Evolutionary conservation across 331 rosid species (phyloP).

Genomic region (Arachis monticola): DNA sequence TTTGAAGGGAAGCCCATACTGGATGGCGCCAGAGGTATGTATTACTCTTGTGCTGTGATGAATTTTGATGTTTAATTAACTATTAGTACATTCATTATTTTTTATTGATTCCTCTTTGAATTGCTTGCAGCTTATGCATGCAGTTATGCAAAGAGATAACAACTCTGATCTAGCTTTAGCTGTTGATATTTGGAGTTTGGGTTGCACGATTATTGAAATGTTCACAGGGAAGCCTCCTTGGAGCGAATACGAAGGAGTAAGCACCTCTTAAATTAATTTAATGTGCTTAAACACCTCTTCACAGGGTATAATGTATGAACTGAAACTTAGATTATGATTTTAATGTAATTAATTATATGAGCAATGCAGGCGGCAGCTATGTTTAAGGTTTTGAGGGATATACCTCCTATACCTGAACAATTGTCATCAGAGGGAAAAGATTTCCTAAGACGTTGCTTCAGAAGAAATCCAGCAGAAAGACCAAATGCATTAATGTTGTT

Average conservation of each 20-base stretch:
- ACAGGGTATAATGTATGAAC: neutral
- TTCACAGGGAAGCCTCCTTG: constrained; percentile 93
- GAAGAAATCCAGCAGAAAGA: constrained; percentile 93
- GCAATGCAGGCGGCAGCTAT: constrained; percentile 96
- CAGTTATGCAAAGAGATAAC: constrained; percentile 80
- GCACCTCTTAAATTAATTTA: constrained; percentile 21
- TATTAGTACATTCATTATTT: constrained; percentile 3
- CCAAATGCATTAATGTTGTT: constrained; percentile 71
- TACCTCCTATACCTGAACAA: constrained; percentile 83
- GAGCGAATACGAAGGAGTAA: constrained; percentile 96
- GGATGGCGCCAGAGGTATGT: constrained; percentile 99
- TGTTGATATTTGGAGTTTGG: constrained; percentile 94
- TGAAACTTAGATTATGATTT: neutral
- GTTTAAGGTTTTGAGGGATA: constrained; percentile 92
- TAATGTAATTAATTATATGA: constrained; percentile 29
- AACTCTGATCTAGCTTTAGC: constrained; percentile 85
- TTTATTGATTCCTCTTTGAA: constrained; percentile 34
- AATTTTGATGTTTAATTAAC: neutral
- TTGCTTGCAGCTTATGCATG: constrained; percentile 78
- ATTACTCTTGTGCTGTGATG: neutral
- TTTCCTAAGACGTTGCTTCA: constrained; percentile 83
- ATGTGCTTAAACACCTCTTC: constrained; percentile 41
- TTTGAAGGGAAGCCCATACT: constrained; percentile 91
- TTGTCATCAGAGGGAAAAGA: constrained; percentile 85
- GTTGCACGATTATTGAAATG: constrained; percentile 94